Percentiles rank a stretch among this genome's conserved stretches.
These are phyloP conservation scores for Begonia loranthoides DNA, from an alignment of 306 rosid genomes.

Conservation along the genomic window DNA sequence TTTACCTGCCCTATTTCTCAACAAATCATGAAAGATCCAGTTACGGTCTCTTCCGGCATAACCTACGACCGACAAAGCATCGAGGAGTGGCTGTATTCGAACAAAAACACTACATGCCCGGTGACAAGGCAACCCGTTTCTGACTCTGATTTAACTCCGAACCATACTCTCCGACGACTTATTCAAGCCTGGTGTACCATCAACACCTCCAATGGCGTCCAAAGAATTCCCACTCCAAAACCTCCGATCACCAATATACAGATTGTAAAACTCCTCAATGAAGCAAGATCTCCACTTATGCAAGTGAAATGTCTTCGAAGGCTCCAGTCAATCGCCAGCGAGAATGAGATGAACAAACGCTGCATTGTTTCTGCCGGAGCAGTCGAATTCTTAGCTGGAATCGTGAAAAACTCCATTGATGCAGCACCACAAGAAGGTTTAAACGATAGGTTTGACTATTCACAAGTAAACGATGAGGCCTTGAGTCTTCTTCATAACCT, in stretches of 20 bases:
- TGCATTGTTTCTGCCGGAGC: neutral
- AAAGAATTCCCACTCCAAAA: slow-evolving; percentile 1
- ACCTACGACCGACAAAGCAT: neutral
- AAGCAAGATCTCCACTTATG: neutral
- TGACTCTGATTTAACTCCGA: slow-evolving; percentile 1
- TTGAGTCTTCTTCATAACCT: neutral
- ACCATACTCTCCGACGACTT: neutral
- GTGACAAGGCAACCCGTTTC: neutral
- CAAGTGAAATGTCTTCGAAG: neutral
- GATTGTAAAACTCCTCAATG: neutral
- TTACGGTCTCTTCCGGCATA: neutral
- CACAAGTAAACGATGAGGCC: neutral
- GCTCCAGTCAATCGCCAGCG: neutral
- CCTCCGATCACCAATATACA: neutral
- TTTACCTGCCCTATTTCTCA: neutral
- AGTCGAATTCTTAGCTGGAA: neutral
- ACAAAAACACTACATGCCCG: neutral
- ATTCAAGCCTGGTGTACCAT: neutral
- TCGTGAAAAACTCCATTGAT: too few relatives aligned
- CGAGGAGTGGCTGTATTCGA: neutral
- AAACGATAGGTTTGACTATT: too few relatives aligned
- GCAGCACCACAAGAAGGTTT: too few relatives aligned
- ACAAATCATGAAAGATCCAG: neutral
- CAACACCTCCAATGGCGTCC: neutral
- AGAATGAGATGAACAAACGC: neutral